Conservation (phyloP, 2,329 filamentous ascomycete species). For the Neurospora crassa region DNA sequence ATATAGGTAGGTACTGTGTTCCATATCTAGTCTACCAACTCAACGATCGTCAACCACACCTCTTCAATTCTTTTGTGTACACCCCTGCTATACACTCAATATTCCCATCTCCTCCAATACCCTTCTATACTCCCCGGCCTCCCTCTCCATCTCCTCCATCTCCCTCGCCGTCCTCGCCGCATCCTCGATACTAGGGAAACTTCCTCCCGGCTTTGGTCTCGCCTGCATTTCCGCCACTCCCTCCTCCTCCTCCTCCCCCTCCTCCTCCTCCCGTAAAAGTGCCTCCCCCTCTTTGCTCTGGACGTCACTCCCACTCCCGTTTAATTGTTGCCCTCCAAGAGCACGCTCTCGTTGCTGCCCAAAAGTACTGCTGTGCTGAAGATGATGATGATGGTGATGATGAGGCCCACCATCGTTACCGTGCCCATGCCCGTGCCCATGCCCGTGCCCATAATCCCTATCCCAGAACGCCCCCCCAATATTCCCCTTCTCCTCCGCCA, state of each 20-base stretch:
- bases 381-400: neutral
- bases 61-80: neutral
- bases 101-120: conserved; percentile 35
- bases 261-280: neutral
- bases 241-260: neutral
- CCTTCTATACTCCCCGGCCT: conserved; percentile 58
- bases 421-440: conserved; percentile 14
- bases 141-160: conserved; percentile 67
- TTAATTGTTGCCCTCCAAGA: neutral
- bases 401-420: conserved; percentile 1
- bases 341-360: neutral
- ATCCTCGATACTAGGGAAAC: conserved; percentile 64
- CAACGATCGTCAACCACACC: neutral
- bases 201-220: conserved; percentile 38
- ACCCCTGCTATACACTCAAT: conserved; percentile 8
- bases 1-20: neutral
- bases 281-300: neutral
- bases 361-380: neutral
- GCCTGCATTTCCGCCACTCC: neutral
- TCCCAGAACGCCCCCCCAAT: conserved; percentile 63
- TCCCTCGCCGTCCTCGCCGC: conserved; percentile 56
- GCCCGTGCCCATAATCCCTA: conserved; percentile 16
- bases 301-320: conserved; percentile 16
- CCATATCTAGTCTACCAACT: neutral
- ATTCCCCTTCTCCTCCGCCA: conserved; percentile 81